Percentiles rank a stretch among this genome's conserved stretches.
Conservation (phyloP, 768 basidiomycete genomes). For the Amanita polypyramis region DNA sequence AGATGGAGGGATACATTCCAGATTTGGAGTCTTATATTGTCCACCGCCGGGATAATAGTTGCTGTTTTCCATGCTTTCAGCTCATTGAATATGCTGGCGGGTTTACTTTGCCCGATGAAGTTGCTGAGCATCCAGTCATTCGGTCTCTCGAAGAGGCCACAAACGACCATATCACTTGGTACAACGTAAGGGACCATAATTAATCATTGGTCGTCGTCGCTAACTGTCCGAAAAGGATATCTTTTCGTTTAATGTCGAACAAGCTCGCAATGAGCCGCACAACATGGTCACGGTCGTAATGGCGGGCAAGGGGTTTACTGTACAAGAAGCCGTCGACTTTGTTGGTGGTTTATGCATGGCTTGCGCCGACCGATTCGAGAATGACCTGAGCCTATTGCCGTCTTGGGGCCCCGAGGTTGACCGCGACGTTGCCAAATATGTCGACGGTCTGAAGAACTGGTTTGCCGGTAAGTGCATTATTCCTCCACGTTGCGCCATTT, state of each 20-base stretch:
- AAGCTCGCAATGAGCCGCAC: conserved; percentile 58
- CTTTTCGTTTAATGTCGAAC: conserved; percentile 67
- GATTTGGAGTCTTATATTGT: conserved; percentile 61
- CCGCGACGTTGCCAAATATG: conserved; percentile 40
- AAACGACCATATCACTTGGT: conserved; percentile 67
- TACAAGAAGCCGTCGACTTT: conserved; percentile 54
- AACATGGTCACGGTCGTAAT: conserved; percentile 69
- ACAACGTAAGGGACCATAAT: conserved; percentile 39
- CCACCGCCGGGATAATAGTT: conserved; percentile 58
- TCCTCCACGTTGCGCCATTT: neutral
- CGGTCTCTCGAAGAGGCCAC: conserved; percentile 47
- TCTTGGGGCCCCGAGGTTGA: conserved; percentile 55
- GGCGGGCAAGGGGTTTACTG: conserved; percentile 40
- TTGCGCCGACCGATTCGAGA: conserved; percentile 48
- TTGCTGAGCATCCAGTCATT: conserved; percentile 54
- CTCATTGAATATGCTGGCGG: conserved; percentile 43
- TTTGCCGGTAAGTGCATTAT: conserved; percentile 25
- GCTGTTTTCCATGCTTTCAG: conserved; percentile 58
- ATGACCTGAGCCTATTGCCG: conserved; percentile 29
- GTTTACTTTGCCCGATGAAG: conserved; percentile 55
- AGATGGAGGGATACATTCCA: conserved; percentile 37
- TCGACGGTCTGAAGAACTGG: conserved; percentile 52
- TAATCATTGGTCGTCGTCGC: neutral
- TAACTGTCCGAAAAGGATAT: conserved; percentile 38
- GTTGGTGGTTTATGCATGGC: conserved; percentile 52